Base-by-base conservation (phyloP, 2,329 filamentous ascomycete genomes). In the Pseudogymnoascus sp. region DNA sequence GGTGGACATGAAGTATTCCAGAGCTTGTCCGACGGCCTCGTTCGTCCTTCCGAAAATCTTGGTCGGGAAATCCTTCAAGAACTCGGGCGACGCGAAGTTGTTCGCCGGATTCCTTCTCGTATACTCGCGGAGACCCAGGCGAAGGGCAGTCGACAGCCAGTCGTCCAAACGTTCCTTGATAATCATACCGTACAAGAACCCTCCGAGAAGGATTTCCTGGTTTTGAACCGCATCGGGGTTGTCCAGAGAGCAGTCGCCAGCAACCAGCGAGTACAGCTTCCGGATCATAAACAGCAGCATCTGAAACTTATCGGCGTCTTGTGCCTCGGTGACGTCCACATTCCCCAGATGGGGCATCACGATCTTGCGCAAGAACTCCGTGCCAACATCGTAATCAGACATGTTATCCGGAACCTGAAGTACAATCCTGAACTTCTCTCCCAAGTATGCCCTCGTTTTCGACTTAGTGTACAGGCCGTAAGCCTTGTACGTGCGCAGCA, bases 141-240 rank as follows among this genome's bases (percentile, higher is more conserved):
- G 78, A 21, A 88, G 74, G 28, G 76, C 76, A 40, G 79, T 77
- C 5, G 80, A 78, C 16, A 99, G 79, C 78, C 93, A 91, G 73
- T 97, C 94, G 65, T 99, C 93, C 8, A 99, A 79, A 64, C 89
- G 86, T 75, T 99, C 94, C 78, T 99, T 99, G 68, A 99, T 79
- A 62, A 99, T 92, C 86, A 94, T 93, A 63, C 91, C 91, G 73
- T 96, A 99, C 11, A 99, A 79, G 72, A 96, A 96, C 7, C 94
- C 93, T 62, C 93, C 93, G 1, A 99, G 84, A 23, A 99, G 80
- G 64, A 97, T 88, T 75, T 99, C 94, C 73, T 99, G 94, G 75
- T 95, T 96, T 71, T 96, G 92, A 16, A 97, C 88, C 10, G 94
- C 91, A 82, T 99, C 94, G 1, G 94, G 93, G 72, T 99, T 97